Base-by-base conservation (phyloP, 202 grass and related monocot species). In the Carex sylvatica region DNA sequence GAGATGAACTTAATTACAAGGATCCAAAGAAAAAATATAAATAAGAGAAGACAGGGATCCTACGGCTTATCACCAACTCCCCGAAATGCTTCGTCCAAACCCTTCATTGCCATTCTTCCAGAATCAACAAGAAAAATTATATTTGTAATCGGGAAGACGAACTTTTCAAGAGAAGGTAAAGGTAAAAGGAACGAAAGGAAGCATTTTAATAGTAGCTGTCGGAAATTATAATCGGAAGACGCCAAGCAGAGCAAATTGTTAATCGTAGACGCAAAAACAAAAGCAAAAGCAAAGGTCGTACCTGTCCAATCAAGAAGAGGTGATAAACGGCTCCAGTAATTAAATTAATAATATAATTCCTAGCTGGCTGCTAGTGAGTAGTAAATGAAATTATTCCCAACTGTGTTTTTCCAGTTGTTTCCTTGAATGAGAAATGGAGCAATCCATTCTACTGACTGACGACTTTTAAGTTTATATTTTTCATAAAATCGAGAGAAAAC, bases 51-150 rank as follows among this genome's bases (percentile, higher is more conserved):
- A 42, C 26, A 40, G 60, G 23, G 79, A 82, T 68, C 79, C 53
- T 85, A 97, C 90, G 85, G 85, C 83, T 91, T 92, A 87, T 89
- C 86, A n/a, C 94, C 92, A 60, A 89, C 88, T 64, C 86, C 88
- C 63, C 89, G 91, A 80, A 97, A 97, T 58, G 88, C 92, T 22
- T 86, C 90, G 82, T 97, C 92, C 81, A 97, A 75, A 74, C 88
- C 92, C 78, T 89, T 97, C 90, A 87, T 91, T 24, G 88, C 46
- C 15, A 81, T 79, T 74, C 22, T 52, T 63, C 59, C 19, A 61
- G 71, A 68, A 26, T 78, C 56, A 56, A n/a, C 15, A 28, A 30
- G 22, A 15, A 23, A 2, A 82, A 68, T 74, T 55, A 16, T 30
- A 55, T 9, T 54, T 55, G 24, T 55, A 75, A 75, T 75, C 72